A percentile compares a stretch with the other conserved stretches of the same genome.
Evolutionary conservation across 306 rosid genomes (phyloP).

Genomic region (Cyclanthera cordifolia): DNA sequence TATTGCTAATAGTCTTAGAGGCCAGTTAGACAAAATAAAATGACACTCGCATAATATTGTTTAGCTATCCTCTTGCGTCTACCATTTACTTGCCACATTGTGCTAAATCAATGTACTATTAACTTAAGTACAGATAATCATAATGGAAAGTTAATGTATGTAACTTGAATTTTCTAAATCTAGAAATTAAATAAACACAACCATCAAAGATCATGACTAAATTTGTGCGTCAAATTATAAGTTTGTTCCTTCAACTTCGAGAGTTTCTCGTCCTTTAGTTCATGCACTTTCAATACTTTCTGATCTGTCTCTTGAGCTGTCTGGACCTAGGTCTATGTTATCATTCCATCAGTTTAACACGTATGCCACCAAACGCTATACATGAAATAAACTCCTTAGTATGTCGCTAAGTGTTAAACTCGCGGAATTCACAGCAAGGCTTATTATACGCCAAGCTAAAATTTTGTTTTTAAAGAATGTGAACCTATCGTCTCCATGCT

Average conservation of each 20-base stretch:
- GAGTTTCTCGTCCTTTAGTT: not conserved
- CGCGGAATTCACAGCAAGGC: not conserved
- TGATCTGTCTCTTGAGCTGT: not conserved
- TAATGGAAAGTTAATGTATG: not conserved
- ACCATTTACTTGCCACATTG: not conserved
- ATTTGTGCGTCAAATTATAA: not conserved
- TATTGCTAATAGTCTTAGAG: not conserved
- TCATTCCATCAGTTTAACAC: not conserved
- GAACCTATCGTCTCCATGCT: too few relatives aligned
- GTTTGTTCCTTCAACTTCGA: not conserved
- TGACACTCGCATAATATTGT: not conserved
- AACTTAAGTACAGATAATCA: not conserved
- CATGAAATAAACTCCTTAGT: not conserved
- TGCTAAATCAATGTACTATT: not conserved
- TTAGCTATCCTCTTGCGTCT: not conserved
- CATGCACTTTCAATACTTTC: not conserved
- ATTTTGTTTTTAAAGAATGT: not conserved
- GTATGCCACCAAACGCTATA: not conserved
- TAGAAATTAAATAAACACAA: not conserved
- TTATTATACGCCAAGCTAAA: not conserved
- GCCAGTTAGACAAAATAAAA: not conserved
- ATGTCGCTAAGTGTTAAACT: not conserved
- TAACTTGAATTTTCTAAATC: not conserved
- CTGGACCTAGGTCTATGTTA: not conserved
- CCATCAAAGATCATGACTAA: not conserved